Conservation (phyloP, 2,329 filamentous ascomycete species). For the Chrysoporthe austroafricana region DNA sequence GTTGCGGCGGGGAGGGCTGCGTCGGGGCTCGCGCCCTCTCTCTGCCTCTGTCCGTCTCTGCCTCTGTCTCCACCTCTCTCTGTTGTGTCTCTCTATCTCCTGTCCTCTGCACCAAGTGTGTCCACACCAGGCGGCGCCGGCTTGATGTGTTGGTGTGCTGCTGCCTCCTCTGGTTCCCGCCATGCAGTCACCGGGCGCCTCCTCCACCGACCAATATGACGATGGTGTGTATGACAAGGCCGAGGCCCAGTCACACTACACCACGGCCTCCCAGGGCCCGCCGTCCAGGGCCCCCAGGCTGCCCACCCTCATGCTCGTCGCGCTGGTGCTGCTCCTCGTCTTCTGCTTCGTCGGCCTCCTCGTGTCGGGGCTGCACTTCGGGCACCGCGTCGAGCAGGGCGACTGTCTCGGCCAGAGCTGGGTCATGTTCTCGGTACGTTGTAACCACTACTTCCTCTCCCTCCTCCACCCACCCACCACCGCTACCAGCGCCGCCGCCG, state of each 20-base stretch:
- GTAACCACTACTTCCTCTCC: too few relatives aligned
- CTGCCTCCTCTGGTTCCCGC: not conserved
- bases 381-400: conserved; percentile 12
- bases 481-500: not conserved
- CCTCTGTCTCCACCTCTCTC: not conserved
- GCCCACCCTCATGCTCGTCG: conserved; percentile 15
- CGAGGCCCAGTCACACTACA: conserved; percentile 14
- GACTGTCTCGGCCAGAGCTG: conserved; percentile 28
- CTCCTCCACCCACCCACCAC: too few relatives aligned
- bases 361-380: conserved; percentile 25
- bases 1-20: conserved; percentile 1
- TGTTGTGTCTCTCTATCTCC: not conserved
- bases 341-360: conserved; percentile 27
- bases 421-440: conserved; percentile 29
- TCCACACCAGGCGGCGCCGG: not conserved
- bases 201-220: conserved; percentile 19
- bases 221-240: conserved; percentile 26
- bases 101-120: not conserved
- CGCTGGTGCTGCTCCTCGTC: conserved; percentile 22
- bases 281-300: conserved; percentile 10
- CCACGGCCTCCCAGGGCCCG: conserved; percentile 8
- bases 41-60: not conserved
- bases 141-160: conserved; percentile 15
- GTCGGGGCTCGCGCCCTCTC: not conserved
- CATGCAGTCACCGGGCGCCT: conserved; percentile 21